A percentile compares a stretch with the other conserved stretches of the same genome.
These are phyloP conservation scores for Fusarium staphyleae DNA, from an alignment of 2,329 filamentous ascomycete genomes.

Conservation along the genomic window DNA sequence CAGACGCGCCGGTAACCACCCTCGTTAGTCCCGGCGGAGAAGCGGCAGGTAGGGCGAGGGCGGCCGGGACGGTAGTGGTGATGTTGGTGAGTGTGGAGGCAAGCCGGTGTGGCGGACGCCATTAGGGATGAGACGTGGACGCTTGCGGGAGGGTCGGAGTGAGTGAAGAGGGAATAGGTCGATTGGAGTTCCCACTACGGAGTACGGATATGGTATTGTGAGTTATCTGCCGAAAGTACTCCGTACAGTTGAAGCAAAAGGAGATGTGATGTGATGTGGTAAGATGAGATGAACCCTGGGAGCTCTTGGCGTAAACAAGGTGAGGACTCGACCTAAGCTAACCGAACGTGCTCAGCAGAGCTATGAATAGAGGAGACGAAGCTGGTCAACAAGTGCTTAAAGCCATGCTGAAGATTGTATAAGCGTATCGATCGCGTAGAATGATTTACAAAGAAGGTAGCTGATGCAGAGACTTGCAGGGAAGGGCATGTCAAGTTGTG, in stretches of 20 bases:
- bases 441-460: constrained; percentile 20
- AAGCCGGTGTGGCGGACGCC: constrained; percentile 22
- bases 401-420: constrained; percentile 9
- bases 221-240: constrained; percentile 12
- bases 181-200: constrained; percentile 15
- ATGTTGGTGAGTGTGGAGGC: constrained; percentile 13
- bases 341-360: constrained; percentile 9
- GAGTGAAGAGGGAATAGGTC: constrained; percentile 11
- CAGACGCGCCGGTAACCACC: constrained; percentile 4
- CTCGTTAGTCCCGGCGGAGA: constrained; percentile 9
- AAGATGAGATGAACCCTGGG: constrained; percentile 15
- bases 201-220: too few relatives aligned
- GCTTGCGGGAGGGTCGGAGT: constrained; percentile 10
- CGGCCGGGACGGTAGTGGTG: constrained; percentile 23
- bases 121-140: background rate
- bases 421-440: background rate
- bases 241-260: constrained; percentile 6
- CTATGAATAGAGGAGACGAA: constrained; percentile 27
- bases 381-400: constrained; percentile 15
- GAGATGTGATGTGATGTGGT: constrained; percentile 7
- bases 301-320: constrained; percentile 15
- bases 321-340: constrained; percentile 2
- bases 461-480: constrained; percentile 21
- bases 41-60: constrained; percentile 25
- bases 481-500: constrained; percentile 25